A percentile compares a stretch with the other conserved stretches of the same genome.
Evolutionary conservation across 345 rosid genomes (phyloP).

Genomic region (Psidium friedrichsthalianum): DNA sequence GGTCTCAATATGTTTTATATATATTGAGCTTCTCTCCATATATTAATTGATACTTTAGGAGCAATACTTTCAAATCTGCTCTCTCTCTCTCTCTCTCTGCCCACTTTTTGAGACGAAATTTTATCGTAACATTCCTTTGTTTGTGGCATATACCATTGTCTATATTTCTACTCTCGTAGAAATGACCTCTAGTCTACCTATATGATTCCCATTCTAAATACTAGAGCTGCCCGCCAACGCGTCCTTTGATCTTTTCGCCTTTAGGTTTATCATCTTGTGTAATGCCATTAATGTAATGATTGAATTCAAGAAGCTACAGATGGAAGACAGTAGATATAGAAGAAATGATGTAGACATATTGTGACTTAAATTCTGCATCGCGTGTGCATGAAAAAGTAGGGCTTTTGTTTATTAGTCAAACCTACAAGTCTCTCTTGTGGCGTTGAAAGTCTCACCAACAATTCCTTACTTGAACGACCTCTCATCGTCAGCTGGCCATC

Average conservation of each 20-base stretch:
- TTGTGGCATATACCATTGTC: neutral
- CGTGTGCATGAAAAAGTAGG: neutral
- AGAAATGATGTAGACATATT: neutral
- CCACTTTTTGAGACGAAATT: too few relatives aligned
- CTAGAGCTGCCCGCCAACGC: neutral
- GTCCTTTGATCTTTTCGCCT: neutral
- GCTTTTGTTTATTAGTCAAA: neutral
- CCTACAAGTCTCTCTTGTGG: neutral
- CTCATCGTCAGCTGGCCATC: neutral
- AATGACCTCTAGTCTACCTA: neutral
- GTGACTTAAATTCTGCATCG: neutral
- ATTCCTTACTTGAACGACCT: neutral
- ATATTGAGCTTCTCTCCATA: neutral
- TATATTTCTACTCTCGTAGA: neutral
- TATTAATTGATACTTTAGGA: neutral
- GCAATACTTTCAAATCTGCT: neutral
- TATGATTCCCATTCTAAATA: neutral
- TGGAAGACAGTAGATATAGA: neutral
- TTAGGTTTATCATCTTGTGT: neutral
- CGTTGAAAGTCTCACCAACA: conserved; percentile 1
- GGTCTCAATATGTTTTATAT: neutral
- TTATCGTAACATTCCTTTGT: neutral
- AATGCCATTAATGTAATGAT: neutral
- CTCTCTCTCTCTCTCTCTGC: too few relatives aligned
- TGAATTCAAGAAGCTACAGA: neutral